Conservation (phyloP, 2,329 filamentous ascomycete species). For the Ascochyta rabiei region DNA sequence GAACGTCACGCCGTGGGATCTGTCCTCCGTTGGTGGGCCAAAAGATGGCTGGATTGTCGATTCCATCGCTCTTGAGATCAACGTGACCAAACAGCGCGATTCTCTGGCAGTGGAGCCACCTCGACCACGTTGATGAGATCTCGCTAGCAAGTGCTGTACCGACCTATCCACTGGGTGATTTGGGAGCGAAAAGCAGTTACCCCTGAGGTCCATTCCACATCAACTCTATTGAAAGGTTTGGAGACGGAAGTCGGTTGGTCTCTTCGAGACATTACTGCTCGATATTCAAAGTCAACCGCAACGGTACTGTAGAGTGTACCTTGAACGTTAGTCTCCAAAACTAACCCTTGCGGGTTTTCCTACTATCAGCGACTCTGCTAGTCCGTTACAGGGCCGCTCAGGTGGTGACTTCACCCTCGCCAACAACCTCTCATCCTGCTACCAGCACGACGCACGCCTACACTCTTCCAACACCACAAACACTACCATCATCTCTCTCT, state of each 20-base stretch:
- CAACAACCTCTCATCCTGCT: conserved; percentile 14
- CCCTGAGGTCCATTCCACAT: neutral
- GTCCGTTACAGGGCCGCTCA: neutral
- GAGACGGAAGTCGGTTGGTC: conserved; percentile 5
- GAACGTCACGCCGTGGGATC: conserved; percentile 17
- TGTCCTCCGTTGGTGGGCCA: conserved; percentile 1
- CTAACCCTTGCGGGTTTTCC: neutral
- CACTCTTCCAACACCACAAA: conserved; percentile 3
- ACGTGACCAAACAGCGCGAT: conserved; percentile 17
- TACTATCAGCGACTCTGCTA: neutral
- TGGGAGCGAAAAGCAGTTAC: neutral
- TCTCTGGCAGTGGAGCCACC: conserved; percentile 17
- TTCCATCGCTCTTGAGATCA: neutral
- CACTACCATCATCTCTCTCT: neutral
- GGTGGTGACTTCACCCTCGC: conserved; percentile 13
- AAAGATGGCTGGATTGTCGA: neutral
- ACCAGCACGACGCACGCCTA: conserved; percentile 18
- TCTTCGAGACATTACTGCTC: conserved; percentile 13
- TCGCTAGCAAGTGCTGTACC: neutral
- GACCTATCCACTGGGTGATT: neutral
- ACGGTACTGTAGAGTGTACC: conserved; percentile 6
- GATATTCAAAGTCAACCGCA: conserved; percentile 3
- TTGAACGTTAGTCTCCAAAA: conserved; percentile 2
- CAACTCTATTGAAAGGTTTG: neutral
- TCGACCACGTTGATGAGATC: conserved; percentile 12